Conservation (phyloP, 2,329 filamentous ascomycete genomes). For the Monosporascus sp. region DNA sequence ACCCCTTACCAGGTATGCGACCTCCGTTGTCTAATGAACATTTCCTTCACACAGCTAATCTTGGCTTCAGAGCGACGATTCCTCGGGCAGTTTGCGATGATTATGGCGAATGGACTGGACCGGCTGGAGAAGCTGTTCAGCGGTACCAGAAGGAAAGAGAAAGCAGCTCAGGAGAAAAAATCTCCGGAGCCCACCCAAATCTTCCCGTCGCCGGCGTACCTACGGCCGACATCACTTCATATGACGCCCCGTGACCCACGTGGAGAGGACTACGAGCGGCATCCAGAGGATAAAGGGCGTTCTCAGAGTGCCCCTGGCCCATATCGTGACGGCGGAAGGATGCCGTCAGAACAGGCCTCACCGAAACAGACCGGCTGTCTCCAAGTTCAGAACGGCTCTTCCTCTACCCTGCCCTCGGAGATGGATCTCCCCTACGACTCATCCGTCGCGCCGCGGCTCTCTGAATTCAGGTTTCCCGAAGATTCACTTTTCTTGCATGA, state of each 20-base stretch:
- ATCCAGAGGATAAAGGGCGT: conserved; percentile 15
- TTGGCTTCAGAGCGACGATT: not conserved
- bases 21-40: too few species aligned
- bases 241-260: conserved; percentile 54
- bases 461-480: conserved; percentile 23
- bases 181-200: conserved; percentile 7
- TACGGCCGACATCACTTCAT: conserved; percentile 47
- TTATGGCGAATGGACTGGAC: conserved; percentile 45
- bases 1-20: too few species aligned
- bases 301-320: conserved; percentile 21
- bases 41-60: not conserved
- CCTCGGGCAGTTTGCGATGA: conserved; percentile 6
- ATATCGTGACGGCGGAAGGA: conserved; percentile 13
- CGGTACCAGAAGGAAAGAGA: conserved; percentile 33
- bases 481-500: conserved; percentile 16
- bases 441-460: conserved; percentile 7
- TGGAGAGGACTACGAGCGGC: conserved; percentile 29
- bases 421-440: conserved; percentile 2
- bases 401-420: not conserved
- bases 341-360: conserved; percentile 12
- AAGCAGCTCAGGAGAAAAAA: conserved; percentile 12
- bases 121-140: conserved; percentile 47
- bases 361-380: not conserved
- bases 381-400: not conserved
- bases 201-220: conserved; percentile 37